These are phyloP conservation scores for Populus ilicifolia DNA, from an alignment of 345 rosid genomes.

Conservation along the genomic window DNA sequence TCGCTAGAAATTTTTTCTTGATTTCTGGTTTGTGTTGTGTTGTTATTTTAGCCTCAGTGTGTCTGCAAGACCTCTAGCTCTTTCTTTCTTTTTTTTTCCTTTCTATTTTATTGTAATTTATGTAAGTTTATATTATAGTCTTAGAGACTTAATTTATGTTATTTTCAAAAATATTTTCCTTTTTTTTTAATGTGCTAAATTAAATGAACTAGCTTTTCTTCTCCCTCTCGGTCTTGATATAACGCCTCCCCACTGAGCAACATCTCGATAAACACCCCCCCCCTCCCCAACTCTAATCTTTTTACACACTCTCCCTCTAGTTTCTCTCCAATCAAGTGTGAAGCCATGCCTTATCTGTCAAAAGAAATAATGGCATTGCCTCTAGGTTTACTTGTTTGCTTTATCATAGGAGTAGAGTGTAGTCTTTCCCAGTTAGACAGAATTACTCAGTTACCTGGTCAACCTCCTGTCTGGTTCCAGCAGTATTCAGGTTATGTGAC, in stretches of 20 bases:
- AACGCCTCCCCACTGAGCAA: conserved; percentile 21
- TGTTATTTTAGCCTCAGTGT: too few relatives aligned
- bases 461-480: conserved; percentile 67
- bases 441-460: conserved; percentile 67
- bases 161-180: too few relatives aligned
- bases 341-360: conserved; percentile 26
- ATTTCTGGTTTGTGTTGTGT: too few relatives aligned
- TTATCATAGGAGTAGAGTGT: conserved; percentile 26
- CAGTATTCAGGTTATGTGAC: conserved; percentile 89
- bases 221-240: conserved; percentile 20
- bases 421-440: conserved; percentile 42
- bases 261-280: not conserved
- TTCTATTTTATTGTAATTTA: too few relatives aligned
- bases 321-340: conserved; percentile 4
- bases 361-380: conserved; percentile 33
- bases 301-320: conserved; percentile 14
- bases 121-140: too few relatives aligned
- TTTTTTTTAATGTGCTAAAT: too few relatives aligned
- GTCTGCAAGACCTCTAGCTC: too few relatives aligned
- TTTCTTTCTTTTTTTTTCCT: too few relatives aligned
- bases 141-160: too few relatives aligned
- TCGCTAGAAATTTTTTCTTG: too few relatives aligned
- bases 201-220: not conserved
- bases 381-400: conserved; percentile 29
- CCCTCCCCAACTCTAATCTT: conserved; percentile 4